These are phyloP conservation scores for Lolium perenne DNA, from an alignment of 176 grass and related monocot genomes.

Conservation along the genomic window DNA sequence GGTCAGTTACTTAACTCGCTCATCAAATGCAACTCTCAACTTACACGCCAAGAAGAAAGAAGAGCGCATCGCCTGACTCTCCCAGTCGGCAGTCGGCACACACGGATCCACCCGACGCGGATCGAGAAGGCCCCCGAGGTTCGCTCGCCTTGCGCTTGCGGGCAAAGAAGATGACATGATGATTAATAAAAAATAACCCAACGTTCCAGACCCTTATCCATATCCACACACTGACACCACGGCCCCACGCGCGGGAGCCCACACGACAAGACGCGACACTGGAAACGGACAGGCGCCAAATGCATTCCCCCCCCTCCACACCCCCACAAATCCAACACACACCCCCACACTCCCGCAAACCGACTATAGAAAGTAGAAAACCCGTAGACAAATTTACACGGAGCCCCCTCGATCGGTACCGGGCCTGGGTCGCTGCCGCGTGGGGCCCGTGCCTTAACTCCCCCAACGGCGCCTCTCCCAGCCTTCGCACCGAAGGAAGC, in stretches of 20 bases:
- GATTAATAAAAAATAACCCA: not conserved
- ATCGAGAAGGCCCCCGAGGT: slow-evolving; percentile 1
- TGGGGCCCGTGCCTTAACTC: not conserved
- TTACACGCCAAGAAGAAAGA: slow-evolving; percentile 40
- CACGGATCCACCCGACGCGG: not conserved
- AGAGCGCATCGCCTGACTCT: not conserved
- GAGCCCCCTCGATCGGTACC: not conserved
- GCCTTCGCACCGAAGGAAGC: slow-evolving; percentile 55
- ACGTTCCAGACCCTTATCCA: slow-evolving; percentile 10
- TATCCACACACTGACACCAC: not conserved
- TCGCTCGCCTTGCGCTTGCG: slow-evolving; percentile 40
- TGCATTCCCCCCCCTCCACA: not conserved
- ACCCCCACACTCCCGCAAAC: not conserved
- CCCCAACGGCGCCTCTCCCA: not conserved
- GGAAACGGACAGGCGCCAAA: not conserved
- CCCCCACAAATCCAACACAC: not conserved
- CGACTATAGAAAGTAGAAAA: no score
- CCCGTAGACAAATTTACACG: not conserved
- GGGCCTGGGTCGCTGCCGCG: not conserved
- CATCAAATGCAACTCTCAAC: not conserved
- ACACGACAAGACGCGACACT: not conserved
- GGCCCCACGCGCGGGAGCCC: not conserved
- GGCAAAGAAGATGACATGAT: slow-evolving; percentile 31
- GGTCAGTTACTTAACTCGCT: no score
- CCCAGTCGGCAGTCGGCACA: not conserved